Evolutionary conservation across 2,329 filamentous ascomycete genomes (phyloP).

Genomic region (Calonectria naviculata): DNA sequence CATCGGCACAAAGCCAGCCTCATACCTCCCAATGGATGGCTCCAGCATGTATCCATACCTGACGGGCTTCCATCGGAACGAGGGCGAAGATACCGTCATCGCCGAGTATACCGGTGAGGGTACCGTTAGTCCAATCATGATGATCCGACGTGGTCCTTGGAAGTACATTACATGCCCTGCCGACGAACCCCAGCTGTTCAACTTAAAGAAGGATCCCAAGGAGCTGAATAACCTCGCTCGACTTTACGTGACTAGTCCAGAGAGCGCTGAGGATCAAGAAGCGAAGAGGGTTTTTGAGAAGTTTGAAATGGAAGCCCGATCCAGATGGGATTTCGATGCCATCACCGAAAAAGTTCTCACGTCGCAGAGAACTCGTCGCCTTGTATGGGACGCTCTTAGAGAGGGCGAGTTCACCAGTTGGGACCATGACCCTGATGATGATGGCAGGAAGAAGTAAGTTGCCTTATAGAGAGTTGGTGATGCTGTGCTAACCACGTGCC

Average conservation of each 20-base stretch:
- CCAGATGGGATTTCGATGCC: slow-evolving; percentile 82
- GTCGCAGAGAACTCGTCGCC: slow-evolving; percentile 81
- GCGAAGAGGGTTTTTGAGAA: slow-evolving; percentile 72
- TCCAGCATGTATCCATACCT: slow-evolving; percentile 83
- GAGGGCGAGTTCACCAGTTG: slow-evolving; percentile 82
- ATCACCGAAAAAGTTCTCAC: slow-evolving; percentile 80
- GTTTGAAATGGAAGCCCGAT: slow-evolving; percentile 68
- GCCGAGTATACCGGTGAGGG: slow-evolving; percentile 96
- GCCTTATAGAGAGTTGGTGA: no score
- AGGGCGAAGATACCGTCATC: slow-evolving; percentile 85
- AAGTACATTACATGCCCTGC: slow-evolving; percentile 90
- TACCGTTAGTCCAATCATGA: slow-evolving; percentile 88
- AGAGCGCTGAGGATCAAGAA: slow-evolving; percentile 58
- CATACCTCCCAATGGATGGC: slow-evolving; percentile 84
- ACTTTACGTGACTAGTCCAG: slow-evolving; percentile 46
- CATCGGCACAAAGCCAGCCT: slow-evolving; percentile 75
- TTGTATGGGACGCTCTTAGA: slow-evolving; percentile 84
- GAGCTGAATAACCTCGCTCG: slow-evolving; percentile 80
- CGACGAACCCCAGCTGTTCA: slow-evolving; percentile 87
- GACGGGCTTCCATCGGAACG: slow-evolving; percentile 54
- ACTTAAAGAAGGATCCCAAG: slow-evolving; percentile 78
- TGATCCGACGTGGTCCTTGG: slow-evolving; percentile 91
- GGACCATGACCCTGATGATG: slow-evolving; percentile 84
- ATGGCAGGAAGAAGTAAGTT: slow-evolving; percentile 73
- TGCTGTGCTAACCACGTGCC: not conserved